Base-by-base conservation (phyloP, 2,329 filamentous ascomycete genomes). In the Pezicula carpinea region DNA sequence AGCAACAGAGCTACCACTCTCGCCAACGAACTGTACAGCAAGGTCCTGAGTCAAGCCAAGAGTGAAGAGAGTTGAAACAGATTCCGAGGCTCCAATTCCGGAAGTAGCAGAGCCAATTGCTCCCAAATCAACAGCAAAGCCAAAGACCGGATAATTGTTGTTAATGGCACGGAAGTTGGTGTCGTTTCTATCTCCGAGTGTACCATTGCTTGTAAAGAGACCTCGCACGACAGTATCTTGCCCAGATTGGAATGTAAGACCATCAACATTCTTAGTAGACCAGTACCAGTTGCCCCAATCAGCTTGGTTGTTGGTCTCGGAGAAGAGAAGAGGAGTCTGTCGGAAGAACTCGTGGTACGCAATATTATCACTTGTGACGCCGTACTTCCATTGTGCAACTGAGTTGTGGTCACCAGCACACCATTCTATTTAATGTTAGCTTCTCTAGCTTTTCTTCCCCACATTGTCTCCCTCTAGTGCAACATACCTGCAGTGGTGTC, bases 241-340 rank as follows among this genome's bases (percentile, higher is more conserved):
- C 21, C 87, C 89, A 46, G 79, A 84, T 64, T 91, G 82, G 60
- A 83, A 86, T n/a, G 77, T 80, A 18, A 82, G 69, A 19, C 73
- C 74, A 17, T 65, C 60, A 13, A 73, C 63, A 44, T 75, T 71
- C 21, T 81, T 78, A 3, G 80, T 89, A 11, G 85, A 82, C 64
- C 90, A 89, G 65, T 87, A 83, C 69, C 91, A 79, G 43, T 79
- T 82, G 2, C 89, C 89, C 89, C 89, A 95, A 68, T 89, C 85
- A 0, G 87, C 78, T 54, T 85, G 82, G 58, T 95, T 84, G 34
- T 69, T 69, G 11, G 70, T 69, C 62, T 95, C 89, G 1, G 79
- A 77, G 46, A 93, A 84, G 15, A 82, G 68, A 41, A 78, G 67
- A 64, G 92, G 84, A 7, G 71, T 63, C 51, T 75, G 70, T 38